Evolutionary conservation across 2,329 filamentous ascomycete species (phyloP), one percentile per base, ranked within the genome.

Genomic region (Calycina herbarum): DNA sequence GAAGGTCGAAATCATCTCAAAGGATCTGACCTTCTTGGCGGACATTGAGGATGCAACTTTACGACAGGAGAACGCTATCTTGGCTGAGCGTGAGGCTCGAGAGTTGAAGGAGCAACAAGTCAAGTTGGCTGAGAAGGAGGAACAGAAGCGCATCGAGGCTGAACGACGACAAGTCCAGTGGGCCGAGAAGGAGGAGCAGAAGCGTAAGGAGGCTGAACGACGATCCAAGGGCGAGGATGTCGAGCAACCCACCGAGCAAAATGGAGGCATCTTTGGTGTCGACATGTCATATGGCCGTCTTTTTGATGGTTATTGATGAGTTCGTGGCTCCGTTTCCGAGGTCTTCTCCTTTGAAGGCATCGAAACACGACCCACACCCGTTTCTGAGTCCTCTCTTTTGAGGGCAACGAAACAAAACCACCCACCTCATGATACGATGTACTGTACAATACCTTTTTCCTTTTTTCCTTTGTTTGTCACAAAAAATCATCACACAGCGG

Each of bases 41-140:
- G 71, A 73, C 24, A 63, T 76, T 24, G 74, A 76, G 54, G 58
- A 62, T 6, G 63, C 67, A 42, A 73, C 72, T 66, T 60, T 68
- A 13, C 38, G 58, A 24, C 67, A 72, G 35, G 73, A 75, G 64
- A 67, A 65, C n/a, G 57, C 54, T 2, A 64, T 69, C 2, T 51
- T 71, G 7, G 62, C 48, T 2, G 65, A 72, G 10, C 64, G 61
- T 8, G 38, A 65, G 17, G 57, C 57, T 35, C 68, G 66, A 29
- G 65, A 64, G 40, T 64, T 66, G 15, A 64, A 70, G 27, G 67
- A 72, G 29, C 45, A 59, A 33, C 51, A 63, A 61, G 62, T 61
- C 27, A 57, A 57, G n/a, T 8, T 6, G n/a, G 45, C 45, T 10
- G 45, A 51, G 20, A 51, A 11, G 45, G 45, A 51, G 20, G 45